A percentile compares a stretch with the other conserved stretches of the same genome.
Conservation (phyloP, 1,139 yeast species). For the Candida tetrigidarum region DNA sequence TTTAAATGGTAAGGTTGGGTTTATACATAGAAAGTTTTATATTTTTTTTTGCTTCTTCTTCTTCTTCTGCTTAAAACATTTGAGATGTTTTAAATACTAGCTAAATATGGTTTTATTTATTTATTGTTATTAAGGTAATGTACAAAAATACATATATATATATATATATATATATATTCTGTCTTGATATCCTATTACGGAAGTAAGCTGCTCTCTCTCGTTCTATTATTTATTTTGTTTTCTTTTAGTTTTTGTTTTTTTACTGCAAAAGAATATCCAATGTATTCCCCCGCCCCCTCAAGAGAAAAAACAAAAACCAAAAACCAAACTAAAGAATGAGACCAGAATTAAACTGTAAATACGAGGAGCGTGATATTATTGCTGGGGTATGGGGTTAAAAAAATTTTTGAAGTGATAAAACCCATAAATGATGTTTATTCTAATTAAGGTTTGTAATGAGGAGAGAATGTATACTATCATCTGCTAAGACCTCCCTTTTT, state of each 20-base stretch:
- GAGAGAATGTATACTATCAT: too few species aligned
- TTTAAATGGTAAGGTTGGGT: background rate
- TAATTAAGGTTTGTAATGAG: too few species aligned
- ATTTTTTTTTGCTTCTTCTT: background rate
- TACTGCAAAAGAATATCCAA: background rate
- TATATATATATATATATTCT: background rate
- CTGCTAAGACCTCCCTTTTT: too few species aligned
- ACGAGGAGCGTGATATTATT: background rate
- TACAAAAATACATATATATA: too few species aligned
- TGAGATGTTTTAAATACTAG: background rate
- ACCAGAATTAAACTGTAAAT: background rate
- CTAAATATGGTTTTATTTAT: background rate
- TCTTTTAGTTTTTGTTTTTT: too few species aligned
- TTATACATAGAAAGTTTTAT: background rate
- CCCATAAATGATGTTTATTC: too few species aligned
- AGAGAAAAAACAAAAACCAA: too few species aligned
- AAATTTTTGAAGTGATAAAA: too few species aligned
- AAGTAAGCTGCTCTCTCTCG: background rate
- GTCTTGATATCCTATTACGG: background rate
- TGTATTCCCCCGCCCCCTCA: too few species aligned
- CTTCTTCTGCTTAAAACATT: background rate
- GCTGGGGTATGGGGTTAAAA: too few species aligned
- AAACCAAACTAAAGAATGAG: too few species aligned
- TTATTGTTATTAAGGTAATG: too few species aligned
- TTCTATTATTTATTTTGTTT: background rate